Evolutionary conservation across 306 rosid genomes (phyloP), one percentile per base, ranked within the genome.

Genomic region (Trifolium fragiferum): DNA sequence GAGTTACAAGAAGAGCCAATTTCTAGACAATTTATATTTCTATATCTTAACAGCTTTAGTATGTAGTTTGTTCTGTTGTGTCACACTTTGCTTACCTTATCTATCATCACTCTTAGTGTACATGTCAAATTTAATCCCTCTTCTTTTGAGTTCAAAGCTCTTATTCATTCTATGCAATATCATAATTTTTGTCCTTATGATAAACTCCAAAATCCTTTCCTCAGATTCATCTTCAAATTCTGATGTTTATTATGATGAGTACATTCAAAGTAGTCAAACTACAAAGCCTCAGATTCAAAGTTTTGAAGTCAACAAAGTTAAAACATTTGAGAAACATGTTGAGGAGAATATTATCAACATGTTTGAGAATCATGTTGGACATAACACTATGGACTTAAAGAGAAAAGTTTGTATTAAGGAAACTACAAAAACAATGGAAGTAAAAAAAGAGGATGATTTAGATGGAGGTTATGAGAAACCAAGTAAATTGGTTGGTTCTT

Each of bases 161-260:
- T 50, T 81, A 4, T 81, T 84, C 70, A 21, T 84, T 65, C 8
- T 78, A 40, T 84, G 88, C 3, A 84, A 84, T 76, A 47, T 84
- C 68, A 74, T 81, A 57, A 74, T 84, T 49, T 23, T 81, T 23
- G 54, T 70, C 37, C 85, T 84, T 8, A 11, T 84, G 18, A 82
- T 87, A 50, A 86, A 89, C 70, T 84, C 86, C 10, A 91, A 82
- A 80, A n/a, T 82, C 74, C 71, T 85, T 15, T 81, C 93, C 13
- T 79, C 88, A 8, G 5, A 66, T 19, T 35, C 85, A 13, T 74
- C 89, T 44, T 64, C 81, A 66, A 38, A 82, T 25, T 66, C 61
- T 73, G 79, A 73, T 72, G 83, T 78, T 76, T 84, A 67, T 58
- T 83, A 82, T 46, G 84, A 82, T 15, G 87, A 82, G 62, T 87